Conservation (phyloP, 2,329 filamentous ascomycete species). For the Saccharata proteae region DNA sequence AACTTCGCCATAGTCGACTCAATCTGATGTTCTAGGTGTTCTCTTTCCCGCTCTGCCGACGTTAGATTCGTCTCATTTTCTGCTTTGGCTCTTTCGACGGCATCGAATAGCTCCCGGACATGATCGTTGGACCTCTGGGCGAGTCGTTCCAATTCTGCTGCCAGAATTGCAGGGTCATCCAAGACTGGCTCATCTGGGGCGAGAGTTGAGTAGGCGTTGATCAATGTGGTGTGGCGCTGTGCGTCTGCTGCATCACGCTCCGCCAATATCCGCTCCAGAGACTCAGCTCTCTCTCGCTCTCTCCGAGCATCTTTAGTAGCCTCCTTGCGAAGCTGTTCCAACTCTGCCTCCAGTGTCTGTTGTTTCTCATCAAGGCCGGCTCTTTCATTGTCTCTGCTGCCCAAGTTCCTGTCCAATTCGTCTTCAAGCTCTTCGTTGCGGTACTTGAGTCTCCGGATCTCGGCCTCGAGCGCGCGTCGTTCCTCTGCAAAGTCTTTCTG, state of each 20-base stretch:
- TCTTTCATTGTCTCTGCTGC: slow-evolving; percentile 73
- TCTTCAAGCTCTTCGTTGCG: slow-evolving; percentile 84
- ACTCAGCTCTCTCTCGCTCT: slow-evolving; percentile 20
- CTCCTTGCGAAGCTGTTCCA: slow-evolving; percentile 46
- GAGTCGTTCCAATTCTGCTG: slow-evolving; percentile 32
- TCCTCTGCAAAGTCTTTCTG: slow-evolving; percentile 82
- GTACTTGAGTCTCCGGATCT: slow-evolving; percentile 63
- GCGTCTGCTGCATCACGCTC: slow-evolving; percentile 32
- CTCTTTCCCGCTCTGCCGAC: slow-evolving; percentile 25
- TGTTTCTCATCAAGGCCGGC: slow-evolving; percentile 57
- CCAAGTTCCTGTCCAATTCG: slow-evolving; percentile 73
- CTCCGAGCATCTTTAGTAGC: slow-evolving; percentile 39
- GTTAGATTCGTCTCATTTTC: slow-evolving; percentile 34
- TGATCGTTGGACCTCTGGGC: slow-evolving; percentile 30
- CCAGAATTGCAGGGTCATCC: slow-evolving; percentile 24
- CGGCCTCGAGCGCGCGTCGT: slow-evolving; percentile 67
- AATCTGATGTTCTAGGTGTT: slow-evolving; percentile 22
- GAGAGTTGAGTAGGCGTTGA: slow-evolving; percentile 25
- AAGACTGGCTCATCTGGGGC: slow-evolving; percentile 20
- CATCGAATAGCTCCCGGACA: slow-evolving; percentile 32
- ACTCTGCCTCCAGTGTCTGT: slow-evolving; percentile 55
- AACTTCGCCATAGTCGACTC: slow-evolving; percentile 27
- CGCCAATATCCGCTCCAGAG: slow-evolving; percentile 47
- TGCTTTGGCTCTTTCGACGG: slow-evolving; percentile 33
- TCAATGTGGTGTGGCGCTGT: slow-evolving; percentile 19